Evolutionary conservation across 192 early-diverging fungal species (phyloP).

Genomic region (Geranomyces variabilis): DNA sequence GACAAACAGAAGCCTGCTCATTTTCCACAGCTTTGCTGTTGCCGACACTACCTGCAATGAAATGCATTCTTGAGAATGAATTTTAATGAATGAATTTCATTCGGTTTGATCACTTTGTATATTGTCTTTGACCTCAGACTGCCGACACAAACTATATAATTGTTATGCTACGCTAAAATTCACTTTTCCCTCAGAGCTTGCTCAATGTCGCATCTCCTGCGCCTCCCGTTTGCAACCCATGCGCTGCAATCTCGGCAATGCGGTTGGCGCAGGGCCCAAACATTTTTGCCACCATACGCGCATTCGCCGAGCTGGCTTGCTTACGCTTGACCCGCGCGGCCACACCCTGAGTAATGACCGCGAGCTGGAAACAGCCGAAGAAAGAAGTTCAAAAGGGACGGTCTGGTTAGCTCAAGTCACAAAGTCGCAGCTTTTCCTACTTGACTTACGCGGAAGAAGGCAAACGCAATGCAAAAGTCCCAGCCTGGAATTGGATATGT

Average conservation of each 20-base stretch:
- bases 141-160: too few relatives aligned
- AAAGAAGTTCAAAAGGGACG: not conserved
- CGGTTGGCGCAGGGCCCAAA: constrained; percentile 39
- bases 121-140: too few relatives aligned
- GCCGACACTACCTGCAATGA: too few relatives aligned
- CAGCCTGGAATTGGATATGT: constrained; percentile 77
- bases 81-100: too few relatives aligned
- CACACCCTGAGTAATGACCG: constrained; percentile 87
- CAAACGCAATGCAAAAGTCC: constrained; percentile 84
- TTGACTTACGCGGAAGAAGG: constrained; percentile 77
- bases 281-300: constrained; percentile 30
- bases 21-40: too few relatives aligned
- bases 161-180: too few relatives aligned
- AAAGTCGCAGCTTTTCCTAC: not conserved
- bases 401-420: not conserved
- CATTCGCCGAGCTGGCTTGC: constrained; percentile 78
- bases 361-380: constrained; percentile 40
- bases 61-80: too few relatives aligned
- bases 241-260: constrained; percentile 58
- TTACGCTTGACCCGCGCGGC: constrained; percentile 82
- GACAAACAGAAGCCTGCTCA: too few relatives aligned
- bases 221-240: too few relatives aligned
- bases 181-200: too few relatives aligned
- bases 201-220: too few relatives aligned
- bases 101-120: too few relatives aligned